These are phyloP conservation scores for Wickerhamiella parazyma DNA, from an alignment of 805 yeast species.

Conservation along the genomic window DNA sequence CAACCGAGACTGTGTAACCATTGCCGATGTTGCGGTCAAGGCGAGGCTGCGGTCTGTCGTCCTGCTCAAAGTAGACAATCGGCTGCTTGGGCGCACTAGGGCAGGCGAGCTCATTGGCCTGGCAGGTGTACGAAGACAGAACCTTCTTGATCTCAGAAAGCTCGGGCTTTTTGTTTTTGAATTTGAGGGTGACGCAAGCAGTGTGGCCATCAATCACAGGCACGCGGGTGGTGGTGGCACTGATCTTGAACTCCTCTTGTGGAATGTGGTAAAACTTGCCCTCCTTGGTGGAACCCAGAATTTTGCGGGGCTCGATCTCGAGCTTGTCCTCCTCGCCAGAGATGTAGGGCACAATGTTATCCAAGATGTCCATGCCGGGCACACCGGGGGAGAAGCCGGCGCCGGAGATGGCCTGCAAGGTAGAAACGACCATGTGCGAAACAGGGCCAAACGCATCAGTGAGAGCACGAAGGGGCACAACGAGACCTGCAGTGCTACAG, in stretches of 20 bases:
- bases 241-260: slow-evolving; percentile 54
- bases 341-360: slow-evolving; percentile 88
- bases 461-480: slow-evolving; percentile 92
- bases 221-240: slow-evolving; percentile 94
- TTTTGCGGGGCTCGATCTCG: slow-evolving; percentile 96
- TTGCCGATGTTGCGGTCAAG: slow-evolving; percentile 90
- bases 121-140: slow-evolving; percentile 64
- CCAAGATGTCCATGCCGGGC: slow-evolving; percentile 85
- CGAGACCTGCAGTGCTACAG: slow-evolving; percentile 96
- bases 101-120: slow-evolving; percentile 67
- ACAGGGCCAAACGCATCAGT: slow-evolving; percentile 84
- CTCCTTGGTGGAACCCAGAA: slow-evolving; percentile 47
- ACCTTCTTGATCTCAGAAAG: slow-evolving; percentile 63
- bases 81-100: slow-evolving; percentile 87
- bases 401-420: slow-evolving; percentile 95
- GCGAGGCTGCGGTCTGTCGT: slow-evolving; percentile 94
- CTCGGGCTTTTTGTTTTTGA: slow-evolving; percentile 74
- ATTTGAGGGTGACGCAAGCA: slow-evolving; percentile 79
- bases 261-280: slow-evolving; percentile 31
- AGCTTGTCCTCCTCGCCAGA: slow-evolving; percentile 96
- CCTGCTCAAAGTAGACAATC: slow-evolving; percentile 81
- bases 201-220: slow-evolving; percentile 98
- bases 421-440: slow-evolving; percentile 72
- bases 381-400: slow-evolving; percentile 98
- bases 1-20: slow-evolving; percentile 92